Base-by-base conservation (phyloP, 2,329 filamentous ascomycete genomes). In the Aspergillus tanneri region DNA sequence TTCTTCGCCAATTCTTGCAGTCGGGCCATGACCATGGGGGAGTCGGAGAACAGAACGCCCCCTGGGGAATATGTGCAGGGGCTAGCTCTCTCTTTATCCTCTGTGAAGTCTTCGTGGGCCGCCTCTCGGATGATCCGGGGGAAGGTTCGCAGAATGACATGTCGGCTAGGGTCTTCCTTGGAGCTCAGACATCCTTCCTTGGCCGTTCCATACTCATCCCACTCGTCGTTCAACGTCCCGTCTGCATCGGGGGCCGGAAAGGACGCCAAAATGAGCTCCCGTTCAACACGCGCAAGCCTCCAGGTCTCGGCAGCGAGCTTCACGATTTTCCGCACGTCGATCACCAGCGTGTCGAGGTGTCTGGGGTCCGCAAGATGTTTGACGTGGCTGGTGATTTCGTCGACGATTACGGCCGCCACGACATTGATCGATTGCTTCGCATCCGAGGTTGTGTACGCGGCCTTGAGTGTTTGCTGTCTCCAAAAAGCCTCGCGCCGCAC, bases 291-390 rank as follows among this genome's bases (percentile, higher is more conserved):
- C 4, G 78, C 79, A 57, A 79, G 77, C 16, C 79, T 70, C 79
- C 79, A 82, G 6, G 78, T 81, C 61, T 82, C 77, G 1, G 79
- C 78, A 2, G 79, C 79, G 16, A 79, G 69, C 57, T 82, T 82
- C 40, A 82, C 78, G 36, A 82, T 79, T 47, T 75, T 72, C 30
- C 78, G 73, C 5, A 82, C 75, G 3, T 73, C 74, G 11, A 71
- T 71, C 37, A 75, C 68, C 38, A 82, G 71, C n/a, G 70, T 65
- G 50, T 80, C 77, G 43, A 78, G 70, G 43, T 76, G 72, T 37
- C 69, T 72, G 3, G 75, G 72, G 44, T 79, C 76, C 2, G 77
- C 73, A 44, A 81, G 80, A 46, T 78, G 73, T 50, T 75, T 76
- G 59, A 82, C 74, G 12, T 76, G 74, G 47, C 74, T 74, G 39